Evolutionary conservation across 148 eudicot genomes (phyloP), one percentile per base, ranked within the genome.

Genomic region (Euryodendron excelsum): DNA sequence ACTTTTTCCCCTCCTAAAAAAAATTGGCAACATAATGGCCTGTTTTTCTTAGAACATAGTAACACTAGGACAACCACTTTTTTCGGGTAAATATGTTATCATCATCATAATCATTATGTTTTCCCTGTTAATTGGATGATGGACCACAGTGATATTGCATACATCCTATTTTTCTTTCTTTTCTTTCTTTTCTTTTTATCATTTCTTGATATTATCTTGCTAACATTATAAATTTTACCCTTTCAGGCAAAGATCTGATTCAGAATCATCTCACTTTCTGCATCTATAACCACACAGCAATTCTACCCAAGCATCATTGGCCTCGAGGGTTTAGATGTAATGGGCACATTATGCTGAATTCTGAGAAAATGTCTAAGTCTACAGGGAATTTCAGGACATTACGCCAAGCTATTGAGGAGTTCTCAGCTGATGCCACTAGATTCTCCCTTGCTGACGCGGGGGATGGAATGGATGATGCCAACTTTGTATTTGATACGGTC

Each of bases 331-430:
- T 91, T 84, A 87, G 98, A 82, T 94, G 97, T 84, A 94, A 94
- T 65, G 98, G 98, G 2, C 98, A 92, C 79, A 90, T 94, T 69
- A 85, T 94, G 90, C 72, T 94, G 41, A 94, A 94, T 45, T 83
- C 97, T 3, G 98, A 94, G 87, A 94, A 94, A 80, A 94, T 94
- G 98, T 94, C 98, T 53, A 94, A 94, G 82, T 94, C 98, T 31
- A 94, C 97, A 0, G 98, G 98, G 21, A 94, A 94, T 73, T 94
- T 93, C 86, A 83, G 90, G 79, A 94, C 98, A 12, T 79, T 93
- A 28, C 86, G 89, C 0, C 82, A 94, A 79, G 94, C 97, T 17
- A 94, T 92, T 60, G 84, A 89, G 69, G 97, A 94, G 76, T 94
- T 91, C 69, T 91, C 98, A 27, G 97, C 98, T 25, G 98, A 92